Evolutionary conservation across 306 rosid genomes (phyloP).

Genomic region (Dalbergia oliveri): DNA sequence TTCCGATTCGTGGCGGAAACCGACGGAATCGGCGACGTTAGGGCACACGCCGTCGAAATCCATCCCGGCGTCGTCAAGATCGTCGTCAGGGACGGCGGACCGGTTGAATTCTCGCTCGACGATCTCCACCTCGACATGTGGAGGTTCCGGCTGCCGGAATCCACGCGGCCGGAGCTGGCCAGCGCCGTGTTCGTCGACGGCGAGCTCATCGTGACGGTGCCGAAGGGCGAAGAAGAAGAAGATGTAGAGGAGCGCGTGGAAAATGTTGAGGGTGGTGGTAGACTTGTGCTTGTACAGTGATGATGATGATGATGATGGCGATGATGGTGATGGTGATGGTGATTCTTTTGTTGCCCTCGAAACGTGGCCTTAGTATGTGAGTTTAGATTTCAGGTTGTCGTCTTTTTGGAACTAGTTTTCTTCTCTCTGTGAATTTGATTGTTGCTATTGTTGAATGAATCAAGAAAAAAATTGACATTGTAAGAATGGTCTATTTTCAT

Average conservation of each 20-base stretch:
- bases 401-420: slow-evolving; percentile 47
- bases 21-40: slow-evolving; percentile 59
- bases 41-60: slow-evolving; percentile 85
- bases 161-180: slow-evolving; percentile 90
- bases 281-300: slow-evolving; percentile 97
- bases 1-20: slow-evolving; percentile 91
- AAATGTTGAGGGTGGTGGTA: slow-evolving; percentile 59
- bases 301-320: slow-evolving; percentile 34
- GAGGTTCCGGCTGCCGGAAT: slow-evolving; percentile 95
- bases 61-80: slow-evolving; percentile 95
- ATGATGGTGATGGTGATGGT: neutral
- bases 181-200: slow-evolving; percentile 87
- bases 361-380: slow-evolving; percentile 51
- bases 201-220: slow-evolving; percentile 93
- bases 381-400: slow-evolving; percentile 55
- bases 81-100: slow-evolving; percentile 78
- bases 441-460: slow-evolving; percentile 51
- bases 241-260: slow-evolving; percentile 43
- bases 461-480: slow-evolving; percentile 6
- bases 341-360: slow-evolving; percentile 40
- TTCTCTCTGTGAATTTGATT: slow-evolving; percentile 47
- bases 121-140: slow-evolving; percentile 90
- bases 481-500: slow-evolving; percentile 33
- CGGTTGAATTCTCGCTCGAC: slow-evolving; percentile 71
- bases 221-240: slow-evolving; percentile 60